Evolutionary conservation across 495 filamentous ascomycete genomes (phyloP), one percentile per base, ranked within the genome.

Genomic region (Aspergillus asperescens): DNA sequence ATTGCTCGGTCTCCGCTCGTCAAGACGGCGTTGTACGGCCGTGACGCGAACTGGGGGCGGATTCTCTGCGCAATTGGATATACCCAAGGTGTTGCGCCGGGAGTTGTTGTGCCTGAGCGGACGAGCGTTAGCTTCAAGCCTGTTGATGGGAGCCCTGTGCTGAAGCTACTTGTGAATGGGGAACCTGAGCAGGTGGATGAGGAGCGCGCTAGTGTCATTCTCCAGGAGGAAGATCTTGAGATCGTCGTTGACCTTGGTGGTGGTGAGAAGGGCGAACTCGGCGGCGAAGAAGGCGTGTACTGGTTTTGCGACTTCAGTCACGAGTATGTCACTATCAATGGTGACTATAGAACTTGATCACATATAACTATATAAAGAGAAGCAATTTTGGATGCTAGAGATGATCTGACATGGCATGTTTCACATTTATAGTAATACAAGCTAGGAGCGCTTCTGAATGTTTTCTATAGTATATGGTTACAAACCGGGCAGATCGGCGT

Each of bases 251-350:
- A 84, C 58, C 70, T 92, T 7, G 75, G 75, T 42, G 73, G 73
- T 59, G 74, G 75, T 43, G 68, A 69, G 55, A 62, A 67, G 55
- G 74, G 69, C 9, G 62, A 61, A 54, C 49, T 61, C n/a, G 77
- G 68, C 50, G 86, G 87, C 22, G 82, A 90, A 64, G 83, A 91
- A 67, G 88, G 86, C 8, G 82, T 83, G 8, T 90, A 90, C 68
- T 97, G 89, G 86, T 96, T 92, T 57, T 97, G 93, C 68, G 93
- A 97, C 73, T 94, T 95, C 70, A 96, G 90, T 70, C 93, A 96
- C 67, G 93, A 97, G 73, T 98, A 93, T 75, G 89, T 86, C 34
- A 94, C 89, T 29, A 95, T 94, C 62, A 94, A 95, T 68, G 89
- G 87, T 40, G 89, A 95, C 68, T 95, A 95, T 72, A 73, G 89